Evolutionary conservation across 257 asterid genomes (phyloP), one percentile per base, ranked within the genome.

Genomic region (Henckelia pumila): DNA sequence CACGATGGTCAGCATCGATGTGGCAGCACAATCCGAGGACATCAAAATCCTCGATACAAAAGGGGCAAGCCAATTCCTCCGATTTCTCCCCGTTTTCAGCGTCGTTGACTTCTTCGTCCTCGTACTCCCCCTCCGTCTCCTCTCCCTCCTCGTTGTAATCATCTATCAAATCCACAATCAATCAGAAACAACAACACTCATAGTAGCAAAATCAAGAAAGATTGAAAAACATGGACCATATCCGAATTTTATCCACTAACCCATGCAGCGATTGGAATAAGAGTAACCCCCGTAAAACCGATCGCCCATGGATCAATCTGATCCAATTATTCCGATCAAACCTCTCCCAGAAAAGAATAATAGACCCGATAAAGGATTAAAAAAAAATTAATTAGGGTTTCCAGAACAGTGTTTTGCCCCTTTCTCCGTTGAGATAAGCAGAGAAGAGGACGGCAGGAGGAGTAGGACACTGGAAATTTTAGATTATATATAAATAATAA

Each of bases 11-110:
- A 70, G 89, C 82, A 70, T 92, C 98, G 67, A 92, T 82, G 86
- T 92, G 98, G 81, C 98, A 89, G 75, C 91, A 92, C 78, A 92
- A 77, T 17, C 91, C 98, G 3, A 92, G 83, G 29, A 89, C 86
- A 72, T 92, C 98, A 20, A 87, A 89, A 77, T 92, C 95, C 73
- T 92, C 98, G 2, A 69, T 29, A 78, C 98, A 92, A 76, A 89
- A 92, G 0, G 96, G 98, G 75, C 98, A 92, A 50, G 91, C 92
- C 81, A 92, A 78, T 73, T 89, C 98, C 3, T 80, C 84, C 59
- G 77, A 77, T 72, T 74, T 84, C 10, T 56, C 79, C 7, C 72
- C 88, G 19, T 60, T 69, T 20, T 50, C 77, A 6, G 72, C 70
- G 50, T 71, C 84, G 73, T 76, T 83, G 61, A 82, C 88, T 37